Evolutionary conservation across 164 flowering plant genomes (phyloP), one percentile per base, ranked within the genome.

Genomic region (Echeveria elegans): DNA sequence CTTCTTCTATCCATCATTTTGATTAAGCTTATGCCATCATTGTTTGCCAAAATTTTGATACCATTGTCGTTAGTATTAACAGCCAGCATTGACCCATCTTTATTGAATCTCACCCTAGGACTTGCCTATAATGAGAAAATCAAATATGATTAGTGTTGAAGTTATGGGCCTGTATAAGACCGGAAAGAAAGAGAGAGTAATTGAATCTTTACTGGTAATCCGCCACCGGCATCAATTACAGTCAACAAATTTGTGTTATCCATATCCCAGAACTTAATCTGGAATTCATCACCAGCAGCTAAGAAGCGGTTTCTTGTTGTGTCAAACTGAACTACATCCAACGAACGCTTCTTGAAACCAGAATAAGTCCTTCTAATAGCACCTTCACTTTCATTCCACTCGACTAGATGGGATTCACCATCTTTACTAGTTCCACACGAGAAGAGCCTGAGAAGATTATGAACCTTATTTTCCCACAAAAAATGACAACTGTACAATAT

Each of bases 371-470:
- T 82, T 81, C 82, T 90, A 72, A 90, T 80, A 30, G 92, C 83
- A 71, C 98, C 98, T 81, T 93, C 96, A 74, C 94, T 93, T 77
- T 90, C 98, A 80, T 87, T 88, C 97, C 97, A 93, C 69, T 93
- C 98, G 66, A 93, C 97, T 34, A 90, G 82, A 70, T 30, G 81
- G 29, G 96, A 83, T 0, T 93, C 96, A 37, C 97, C 96, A n/a
- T 93, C 97, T 79, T 88, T 93, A 68, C 92, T 88, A 67, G 98
- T 87, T 43, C 98, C 98, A 78, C 98, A 90, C 52, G 98, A 93
- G 70, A 93, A 93, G 73, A 93, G 82, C 72, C 96, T 90, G 75
- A 26, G 66, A 40, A 28, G 69, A 37, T 7, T 34, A 16, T n/a
- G 12, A 69, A 58, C 52, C 69, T 31, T 30, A 31, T n/a, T 6